Base-by-base conservation (phyloP, 2,329 filamentous ascomycete species). In the Cladosporium sphaerospermum region DNA sequence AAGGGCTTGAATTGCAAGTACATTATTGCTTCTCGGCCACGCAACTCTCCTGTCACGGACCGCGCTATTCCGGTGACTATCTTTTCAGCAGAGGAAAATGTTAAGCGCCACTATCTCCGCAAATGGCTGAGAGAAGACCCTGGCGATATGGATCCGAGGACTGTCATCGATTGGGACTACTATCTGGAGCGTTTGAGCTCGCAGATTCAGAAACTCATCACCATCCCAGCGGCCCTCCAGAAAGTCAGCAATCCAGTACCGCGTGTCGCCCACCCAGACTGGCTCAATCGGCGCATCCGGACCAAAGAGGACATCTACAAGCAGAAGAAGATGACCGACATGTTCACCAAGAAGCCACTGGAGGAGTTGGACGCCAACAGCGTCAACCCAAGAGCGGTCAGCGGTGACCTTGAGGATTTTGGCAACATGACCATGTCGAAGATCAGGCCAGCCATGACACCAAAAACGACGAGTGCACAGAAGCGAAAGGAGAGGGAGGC, bases 1-100 rank as follows among this genome's bases (percentile, higher is more conserved):
- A 99, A 97, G 71, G 93, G 93, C 3, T 71, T 99, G 62, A 99
- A 99, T 75, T 99, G 93, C 84, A 97, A 97, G 72, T 99, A 97
- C 71, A 96, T 99, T 68, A 96, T 99, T 65, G 96, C 91, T 48
- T 81, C 89, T 11, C 83, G 81, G 58, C 93, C 93, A 3, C 88
- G 84, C 64, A 88, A 88, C 64, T 89, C 92, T 0, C 92, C 93
- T 1, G 91, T 99, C 56, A 99, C 93, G 0, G 95, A 99, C 61
- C 81, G 93, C 63, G 93, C 93, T 18, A 82, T 99, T 55, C 93
- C 93, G 0, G 90, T 99, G 4, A 90, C 93, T 16, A 99, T 99
- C 57, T 97, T 99, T 71, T 96, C 93, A 0, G 90, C 93, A 0
- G 92, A 97, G 53, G 85, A 91, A 53, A 81, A 82, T 5, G 85